A percentile compares a stretch with the other conserved stretches of the same genome.
phyloP scores from a whole-genome alignment of 176 grass and related monocot genomes.

The Zizania latifolia region DNA sequence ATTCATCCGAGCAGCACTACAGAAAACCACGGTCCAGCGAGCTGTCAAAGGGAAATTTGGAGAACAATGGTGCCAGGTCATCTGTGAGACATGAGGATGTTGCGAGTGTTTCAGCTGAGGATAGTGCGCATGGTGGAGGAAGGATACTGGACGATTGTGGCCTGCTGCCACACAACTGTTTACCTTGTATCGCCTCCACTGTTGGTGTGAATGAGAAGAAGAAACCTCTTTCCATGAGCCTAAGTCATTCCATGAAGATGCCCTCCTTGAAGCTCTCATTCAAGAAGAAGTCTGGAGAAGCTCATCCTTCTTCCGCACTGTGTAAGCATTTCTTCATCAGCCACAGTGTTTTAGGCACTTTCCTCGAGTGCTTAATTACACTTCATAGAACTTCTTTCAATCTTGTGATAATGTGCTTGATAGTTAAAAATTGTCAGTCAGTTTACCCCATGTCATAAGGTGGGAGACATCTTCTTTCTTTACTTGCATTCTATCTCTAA shows the following conservation, averaged over 20 bases:
- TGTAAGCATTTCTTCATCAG: constrained; percentile 53
- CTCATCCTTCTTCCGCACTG: constrained; percentile 50
- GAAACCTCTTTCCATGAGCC: constrained; percentile 53
- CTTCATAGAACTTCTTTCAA: background rate
- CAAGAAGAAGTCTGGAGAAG: constrained; percentile 80
- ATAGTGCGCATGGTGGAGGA: constrained; percentile 32
- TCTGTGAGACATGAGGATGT: constrained; percentile 52
- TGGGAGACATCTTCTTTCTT: background rate
- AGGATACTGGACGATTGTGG: constrained; percentile 74
- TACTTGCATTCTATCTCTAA: background rate
- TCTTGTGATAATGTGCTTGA: background rate
- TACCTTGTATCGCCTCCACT: constrained; percentile 75
- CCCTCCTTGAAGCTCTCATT: constrained; percentile 85
- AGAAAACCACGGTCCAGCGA: constrained; percentile 58
- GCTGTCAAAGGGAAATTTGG: constrained; percentile 36
- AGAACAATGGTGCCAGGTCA: constrained; percentile 39
- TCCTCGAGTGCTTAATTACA: background rate
- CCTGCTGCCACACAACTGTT: constrained; percentile 72
- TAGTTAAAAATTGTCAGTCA: constrained; percentile 9
- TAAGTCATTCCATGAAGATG: constrained; percentile 74
- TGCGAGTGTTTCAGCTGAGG: constrained; percentile 29
- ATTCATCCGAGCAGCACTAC: constrained; percentile 31
- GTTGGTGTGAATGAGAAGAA: constrained; percentile 66
- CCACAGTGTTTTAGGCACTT: background rate
- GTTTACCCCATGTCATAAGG: background rate